Percentiles rank a stretch among this genome's conserved stretches.
These are phyloP conservation scores for Typha latifolia DNA, from an alignment of 176 grass and related monocot species.

Conservation along the genomic window DNA sequence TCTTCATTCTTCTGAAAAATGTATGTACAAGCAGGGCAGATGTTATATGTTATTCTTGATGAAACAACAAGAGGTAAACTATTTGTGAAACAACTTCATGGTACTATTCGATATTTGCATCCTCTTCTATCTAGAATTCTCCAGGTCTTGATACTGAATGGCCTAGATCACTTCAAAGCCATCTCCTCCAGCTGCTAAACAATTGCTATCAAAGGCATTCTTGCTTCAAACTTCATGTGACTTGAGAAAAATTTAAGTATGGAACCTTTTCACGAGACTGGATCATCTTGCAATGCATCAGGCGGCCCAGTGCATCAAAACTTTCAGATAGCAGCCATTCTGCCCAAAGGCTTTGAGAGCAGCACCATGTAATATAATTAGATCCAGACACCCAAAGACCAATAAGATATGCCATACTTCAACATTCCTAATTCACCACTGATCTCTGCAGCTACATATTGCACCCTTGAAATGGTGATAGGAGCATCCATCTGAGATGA, in stretches of 20 bases:
- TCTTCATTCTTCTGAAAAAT: no score
- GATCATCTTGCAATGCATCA: no score
- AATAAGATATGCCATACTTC: not conserved
- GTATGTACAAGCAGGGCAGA: no score
- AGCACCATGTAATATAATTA: constrained; percentile 7
- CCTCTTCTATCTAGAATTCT: not conserved
- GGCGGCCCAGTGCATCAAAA: not conserved
- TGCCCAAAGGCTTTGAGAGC: not conserved
- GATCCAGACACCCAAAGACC: constrained; percentile 9
- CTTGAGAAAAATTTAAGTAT: no score
- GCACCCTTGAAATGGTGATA: constrained; percentile 50
- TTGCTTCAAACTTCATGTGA: not conserved
- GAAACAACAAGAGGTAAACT: no score
- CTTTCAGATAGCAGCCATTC: not conserved
- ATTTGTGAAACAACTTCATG: no score
- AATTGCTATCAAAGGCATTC: not conserved
- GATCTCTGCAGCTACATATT: constrained; percentile 42
- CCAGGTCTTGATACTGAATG: not conserved
- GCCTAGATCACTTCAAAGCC: not conserved
- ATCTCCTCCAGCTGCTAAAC: not conserved
- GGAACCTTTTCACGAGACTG: no score
- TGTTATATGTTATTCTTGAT: no score
- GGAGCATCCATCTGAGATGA: constrained; percentile 45
- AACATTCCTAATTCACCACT: constrained; percentile 28
- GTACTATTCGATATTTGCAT: not conserved